Evolutionary conservation across 2,329 filamentous ascomycete species (phyloP), one percentile per base, ranked within the genome.

Genomic region (Scedosporium aurantiacum): DNA sequence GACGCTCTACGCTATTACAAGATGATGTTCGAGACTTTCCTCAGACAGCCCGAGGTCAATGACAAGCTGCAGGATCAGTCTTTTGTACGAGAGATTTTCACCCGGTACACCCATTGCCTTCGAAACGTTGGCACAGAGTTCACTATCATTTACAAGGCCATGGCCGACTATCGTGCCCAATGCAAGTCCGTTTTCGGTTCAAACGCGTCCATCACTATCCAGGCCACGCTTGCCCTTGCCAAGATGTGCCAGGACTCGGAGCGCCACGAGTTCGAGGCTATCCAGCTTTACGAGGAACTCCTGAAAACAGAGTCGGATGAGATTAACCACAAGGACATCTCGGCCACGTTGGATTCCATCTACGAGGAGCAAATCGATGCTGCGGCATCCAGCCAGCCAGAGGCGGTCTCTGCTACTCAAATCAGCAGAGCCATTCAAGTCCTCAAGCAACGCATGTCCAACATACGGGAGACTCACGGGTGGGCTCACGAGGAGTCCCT

Each of bases 401-500:
- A 68, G 41, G 67, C 67, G 0, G 63, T 71, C 3, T 69, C 72
- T 3, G 60, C 67, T 2, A 59, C 64, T 2, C 71, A 74, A 57
- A 60, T 72, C 5, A 66, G 72, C 4, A 68, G 67, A 21, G 70
- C 68, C 5, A 66, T 71, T 28, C 67, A 63, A n/a, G 64, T 74
- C 12, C 65, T 72, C 18, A 67, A 62, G 21, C 68, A 70, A 59
- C 72, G 72, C 5, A 66, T 72, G 37, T 65, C 63, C 0, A 65
- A 66, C 4, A 62, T 70, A 1, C 72, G 71, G 7, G 64, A 71
- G 58, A 68, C 64, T 7, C 67, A 74, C 41, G 72, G 72, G 5
- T 76, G 73, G 70, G 72, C 72, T 4, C 72, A 75, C 41, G 71
- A 74, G 63, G 71, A 73, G 63, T 71, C 72, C 3, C 66, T 77